These are phyloP conservation scores for Rhodotorula diobovata DNA, from an alignment of 768 basidiomycete genomes.

Conservation along the genomic window DNA sequence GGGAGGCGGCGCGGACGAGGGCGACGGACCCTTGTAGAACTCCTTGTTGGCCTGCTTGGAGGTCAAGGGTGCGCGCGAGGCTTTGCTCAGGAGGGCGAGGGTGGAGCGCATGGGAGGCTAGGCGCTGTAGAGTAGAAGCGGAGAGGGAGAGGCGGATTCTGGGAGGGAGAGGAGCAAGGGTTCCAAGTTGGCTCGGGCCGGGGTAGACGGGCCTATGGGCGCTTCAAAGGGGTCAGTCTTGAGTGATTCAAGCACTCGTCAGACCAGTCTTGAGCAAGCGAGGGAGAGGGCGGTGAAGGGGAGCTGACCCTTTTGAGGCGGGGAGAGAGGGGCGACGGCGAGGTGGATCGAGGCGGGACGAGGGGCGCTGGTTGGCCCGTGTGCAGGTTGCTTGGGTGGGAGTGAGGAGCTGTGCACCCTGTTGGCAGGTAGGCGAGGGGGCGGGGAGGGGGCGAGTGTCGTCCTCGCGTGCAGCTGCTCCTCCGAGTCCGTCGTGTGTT, in stretches of 20 bases:
- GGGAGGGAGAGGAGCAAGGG: neutral
- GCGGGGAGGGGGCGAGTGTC: no score
- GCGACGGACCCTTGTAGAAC: slow-evolving; percentile 79
- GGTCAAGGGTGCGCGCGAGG: slow-evolving; percentile 74
- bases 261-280: neutral
- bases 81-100: slow-evolving; percentile 67
- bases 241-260: no score
- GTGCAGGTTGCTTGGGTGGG: neutral
- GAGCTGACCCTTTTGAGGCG: neutral
- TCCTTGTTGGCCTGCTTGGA: slow-evolving; percentile 90
- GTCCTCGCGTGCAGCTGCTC: no score
- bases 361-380: neutral
- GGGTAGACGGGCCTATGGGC: neutral
- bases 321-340: neutral
- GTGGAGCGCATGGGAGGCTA: slow-evolving; percentile 54
- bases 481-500: no score
- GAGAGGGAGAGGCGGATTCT: neutral
- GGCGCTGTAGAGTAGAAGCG: neutral
- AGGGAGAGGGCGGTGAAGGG: neutral
- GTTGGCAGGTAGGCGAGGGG: neutral
- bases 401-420: neutral
- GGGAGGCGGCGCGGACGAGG: neutral
- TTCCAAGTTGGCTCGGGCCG: no score
- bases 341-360: neutral
- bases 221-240: no score